phyloP scores from a whole-genome alignment of 208 protist genomes.

The Plasmodiophora brassicae region DNA sequence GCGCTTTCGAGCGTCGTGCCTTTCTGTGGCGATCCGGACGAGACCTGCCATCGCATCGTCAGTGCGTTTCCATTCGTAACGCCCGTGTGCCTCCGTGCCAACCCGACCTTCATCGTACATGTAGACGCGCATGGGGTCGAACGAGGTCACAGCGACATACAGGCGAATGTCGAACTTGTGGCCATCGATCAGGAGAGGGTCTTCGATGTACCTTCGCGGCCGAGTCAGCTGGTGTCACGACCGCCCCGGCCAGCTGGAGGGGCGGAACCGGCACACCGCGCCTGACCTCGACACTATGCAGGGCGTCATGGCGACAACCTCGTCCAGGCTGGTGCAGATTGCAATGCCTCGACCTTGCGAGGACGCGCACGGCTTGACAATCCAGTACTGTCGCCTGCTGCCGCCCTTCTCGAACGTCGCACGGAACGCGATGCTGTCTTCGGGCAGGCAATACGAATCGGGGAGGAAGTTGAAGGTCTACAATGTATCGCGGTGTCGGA shows the following conservation, averaged over 20 bases:
- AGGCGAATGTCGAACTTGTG: conserved; percentile 56
- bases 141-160: conserved; percentile 54
- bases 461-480: background rate
- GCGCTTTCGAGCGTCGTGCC: background rate
- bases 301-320: background rate
- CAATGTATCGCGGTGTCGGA: background rate
- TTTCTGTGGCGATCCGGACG: conserved; percentile 46
- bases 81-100: background rate
- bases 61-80: background rate
- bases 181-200: conserved; percentile 50
- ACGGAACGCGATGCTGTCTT: background rate
- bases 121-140: conserved; percentile 53
- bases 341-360: conserved; percentile 23
- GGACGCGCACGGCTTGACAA: conserved; percentile 36
- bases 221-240: background rate
- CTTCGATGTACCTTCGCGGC: conserved; percentile 38
- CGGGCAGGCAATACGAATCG: background rate
- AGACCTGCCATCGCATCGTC: conserved; percentile 43
- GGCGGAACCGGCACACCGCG: background rate
- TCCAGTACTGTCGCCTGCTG: background rate
- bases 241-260: no score
- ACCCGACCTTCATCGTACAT: conserved; percentile 44
- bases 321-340: background rate
- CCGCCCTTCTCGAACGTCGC: background rate
- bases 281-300: background rate